Conservation (phyloP, 2,329 filamentous ascomycete species). For the Ceratocystis lukuohia region DNA sequence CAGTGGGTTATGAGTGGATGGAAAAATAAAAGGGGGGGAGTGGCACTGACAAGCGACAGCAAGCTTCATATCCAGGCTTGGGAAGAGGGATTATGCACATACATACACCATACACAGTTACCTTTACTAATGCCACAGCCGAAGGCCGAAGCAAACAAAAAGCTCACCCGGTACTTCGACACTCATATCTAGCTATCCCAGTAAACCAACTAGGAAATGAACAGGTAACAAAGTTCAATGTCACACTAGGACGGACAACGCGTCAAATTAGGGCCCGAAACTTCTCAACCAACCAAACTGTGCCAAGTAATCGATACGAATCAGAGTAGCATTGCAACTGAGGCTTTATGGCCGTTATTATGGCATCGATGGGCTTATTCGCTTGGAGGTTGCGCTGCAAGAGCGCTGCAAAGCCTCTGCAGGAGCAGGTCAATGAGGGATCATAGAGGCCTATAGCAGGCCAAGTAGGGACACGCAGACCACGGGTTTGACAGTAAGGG, state of each 20-base stretch:
- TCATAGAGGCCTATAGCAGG: not conserved
- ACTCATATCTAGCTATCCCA: not conserved
- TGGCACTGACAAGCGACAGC: not conserved
- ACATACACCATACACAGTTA: not conserved
- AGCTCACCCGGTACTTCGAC: not conserved
- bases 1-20: not conserved
- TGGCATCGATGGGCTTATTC: no score
- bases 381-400: no score
- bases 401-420: not conserved
- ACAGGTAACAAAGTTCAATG: not conserved
- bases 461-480: not conserved
- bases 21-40: not conserved
- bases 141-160: not conserved
- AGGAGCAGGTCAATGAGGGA: not conserved
- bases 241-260: not conserved
- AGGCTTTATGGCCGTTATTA: not conserved
- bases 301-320: constrained; percentile 6
- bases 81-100: not conserved
- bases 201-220: not conserved
- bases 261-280: not conserved
- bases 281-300: constrained; percentile 1
- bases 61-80: not conserved
- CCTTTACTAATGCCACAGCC: not conserved
- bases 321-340: constrained; percentile 1
- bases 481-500: not conserved